phyloP scores from a whole-genome alignment of 495 filamentous ascomycete species.

The Aspergillus campestris region DNA sequence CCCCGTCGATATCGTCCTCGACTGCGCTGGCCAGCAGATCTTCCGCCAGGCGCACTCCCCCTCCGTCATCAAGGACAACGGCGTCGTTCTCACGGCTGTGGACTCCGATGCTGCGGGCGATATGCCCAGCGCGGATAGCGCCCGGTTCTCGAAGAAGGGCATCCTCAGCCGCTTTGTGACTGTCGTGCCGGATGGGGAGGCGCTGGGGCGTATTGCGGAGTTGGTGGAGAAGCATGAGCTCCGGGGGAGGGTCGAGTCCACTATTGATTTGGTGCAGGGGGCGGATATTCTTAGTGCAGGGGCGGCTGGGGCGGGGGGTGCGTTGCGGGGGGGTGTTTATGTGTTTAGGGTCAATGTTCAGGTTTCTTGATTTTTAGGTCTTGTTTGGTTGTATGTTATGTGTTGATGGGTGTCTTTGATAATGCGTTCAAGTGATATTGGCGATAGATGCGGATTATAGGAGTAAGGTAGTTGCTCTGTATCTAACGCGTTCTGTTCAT shows the following conservation, averaged over 20 bases:
- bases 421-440: background rate
- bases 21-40: slow-evolving; percentile 26
- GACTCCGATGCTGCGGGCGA: slow-evolving; percentile 19
- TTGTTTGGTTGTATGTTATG: background rate
- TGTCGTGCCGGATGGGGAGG: slow-evolving; percentile 28
- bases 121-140: slow-evolving; percentile 1
- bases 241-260: slow-evolving; percentile 23
- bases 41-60: slow-evolving; percentile 27
- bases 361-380: background rate
- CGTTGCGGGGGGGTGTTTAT: slow-evolving; percentile 23
- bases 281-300: slow-evolving; percentile 21
- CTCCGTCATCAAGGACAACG: slow-evolving; percentile 25
- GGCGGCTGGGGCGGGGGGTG: slow-evolving; percentile 19
- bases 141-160: slow-evolving; percentile 13
- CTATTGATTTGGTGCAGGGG: slow-evolving; percentile 25
- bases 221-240: slow-evolving; percentile 26
- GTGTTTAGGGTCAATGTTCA: slow-evolving; percentile 27
- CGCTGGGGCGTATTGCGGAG: slow-evolving; percentile 21
- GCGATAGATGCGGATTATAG: too few species aligned
- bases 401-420: background rate
- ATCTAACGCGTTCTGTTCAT: background rate
- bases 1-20: slow-evolving; percentile 34
- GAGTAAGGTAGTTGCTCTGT: background rate
- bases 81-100: slow-evolving; percentile 29
- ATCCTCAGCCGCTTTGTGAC: slow-evolving; percentile 29